A percentile compares a stretch with the other conserved stretches of the same genome.
These are phyloP conservation scores for Diaporthe longicolla DNA, from an alignment of 2,329 filamentous ascomycete species.

Conservation along the genomic window DNA sequence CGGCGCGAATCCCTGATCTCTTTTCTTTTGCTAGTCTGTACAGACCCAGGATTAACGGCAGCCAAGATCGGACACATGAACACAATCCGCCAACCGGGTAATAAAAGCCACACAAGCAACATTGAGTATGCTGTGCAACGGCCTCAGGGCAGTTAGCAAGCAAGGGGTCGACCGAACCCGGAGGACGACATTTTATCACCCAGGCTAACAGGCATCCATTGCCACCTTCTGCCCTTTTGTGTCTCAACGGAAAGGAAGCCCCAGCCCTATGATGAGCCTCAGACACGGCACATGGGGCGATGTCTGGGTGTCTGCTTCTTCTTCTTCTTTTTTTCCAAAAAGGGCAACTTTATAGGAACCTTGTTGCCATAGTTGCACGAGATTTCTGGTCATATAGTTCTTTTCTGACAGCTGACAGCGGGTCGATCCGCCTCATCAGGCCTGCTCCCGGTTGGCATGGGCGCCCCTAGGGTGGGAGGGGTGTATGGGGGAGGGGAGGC, in stretches of 20 bases:
- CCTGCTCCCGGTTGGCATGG: background rate
- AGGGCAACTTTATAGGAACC: background rate
- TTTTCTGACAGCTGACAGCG: conserved; percentile 26
- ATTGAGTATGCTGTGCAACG: conserved; percentile 39
- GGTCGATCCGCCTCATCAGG: conserved; percentile 5
- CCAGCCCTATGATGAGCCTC: conserved; percentile 37
- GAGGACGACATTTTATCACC: conserved; percentile 3
- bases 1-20: too few species aligned
- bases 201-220: background rate
- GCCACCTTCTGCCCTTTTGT: background rate
- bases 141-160: conserved; percentile 33
- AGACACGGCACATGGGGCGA: conserved; percentile 23
- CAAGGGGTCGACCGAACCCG: conserved; percentile 33
- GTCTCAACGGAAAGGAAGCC: background rate
- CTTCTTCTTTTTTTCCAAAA: background rate
- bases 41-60: background rate
- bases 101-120: conserved; percentile 31
- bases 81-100: conserved; percentile 35
- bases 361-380: conserved; percentile 9
- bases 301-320: conserved; percentile 6
- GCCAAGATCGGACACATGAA: conserved; percentile 16
- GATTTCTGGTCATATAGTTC: background rate
- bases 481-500: conserved; percentile 6
- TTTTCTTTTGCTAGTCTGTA: conserved; percentile 10
- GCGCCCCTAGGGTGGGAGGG: too few species aligned